Percentiles rank a stretch among this genome's conserved stretches.
Evolutionary conservation across 2,329 filamentous ascomycete species (phyloP).

Genomic region (Ophiostoma australiae): DNA sequence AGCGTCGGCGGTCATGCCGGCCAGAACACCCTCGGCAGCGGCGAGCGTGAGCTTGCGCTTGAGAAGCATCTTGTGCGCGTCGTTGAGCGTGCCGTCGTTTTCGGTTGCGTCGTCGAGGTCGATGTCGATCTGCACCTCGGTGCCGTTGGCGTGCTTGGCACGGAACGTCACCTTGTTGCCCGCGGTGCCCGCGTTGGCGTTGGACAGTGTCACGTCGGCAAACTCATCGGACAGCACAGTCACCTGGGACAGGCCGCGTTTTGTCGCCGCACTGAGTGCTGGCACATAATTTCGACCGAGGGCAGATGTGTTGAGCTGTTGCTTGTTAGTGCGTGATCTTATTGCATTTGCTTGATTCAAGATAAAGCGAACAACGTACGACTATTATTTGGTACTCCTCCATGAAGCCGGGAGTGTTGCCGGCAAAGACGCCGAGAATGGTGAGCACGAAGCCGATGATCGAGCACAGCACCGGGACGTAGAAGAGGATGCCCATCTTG

Average conservation of each 20-base stretch:
- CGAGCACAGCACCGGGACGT: slow-evolving; percentile 35
- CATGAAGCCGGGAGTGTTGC: slow-evolving; percentile 36
- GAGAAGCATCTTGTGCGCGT: slow-evolving; percentile 10
- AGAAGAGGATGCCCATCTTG: slow-evolving; percentile 15
- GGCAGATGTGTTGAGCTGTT: slow-evolving; percentile 40
- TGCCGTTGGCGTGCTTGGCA: slow-evolving; percentile 22
- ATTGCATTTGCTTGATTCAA: not conserved
- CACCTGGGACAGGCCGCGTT: slow-evolving; percentile 28
- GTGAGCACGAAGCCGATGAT: slow-evolving; percentile 36
- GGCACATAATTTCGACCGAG: slow-evolving; percentile 39
- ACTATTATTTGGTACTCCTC: slow-evolving; percentile 40
- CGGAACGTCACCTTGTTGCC: slow-evolving; percentile 1
- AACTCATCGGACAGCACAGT: slow-evolving; percentile 20
- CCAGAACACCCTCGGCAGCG: slow-evolving; percentile 28
- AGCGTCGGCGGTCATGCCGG: slow-evolving; percentile 27
- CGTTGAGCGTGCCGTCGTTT: not conserved
- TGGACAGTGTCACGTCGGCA: slow-evolving; percentile 24
- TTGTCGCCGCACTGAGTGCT: slow-evolving; percentile 29
- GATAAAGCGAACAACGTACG: slow-evolving; percentile 26
- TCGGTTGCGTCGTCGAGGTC: not conserved
- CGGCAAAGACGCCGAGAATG: slow-evolving; percentile 38
- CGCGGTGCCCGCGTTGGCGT: not conserved
- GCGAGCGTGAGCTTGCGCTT: slow-evolving; percentile 25
- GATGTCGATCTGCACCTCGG: not conserved
- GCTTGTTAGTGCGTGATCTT: not conserved